phyloP scores from a whole-genome alignment of 352 stramenopile species.

The Pythium volutum region DNA sequence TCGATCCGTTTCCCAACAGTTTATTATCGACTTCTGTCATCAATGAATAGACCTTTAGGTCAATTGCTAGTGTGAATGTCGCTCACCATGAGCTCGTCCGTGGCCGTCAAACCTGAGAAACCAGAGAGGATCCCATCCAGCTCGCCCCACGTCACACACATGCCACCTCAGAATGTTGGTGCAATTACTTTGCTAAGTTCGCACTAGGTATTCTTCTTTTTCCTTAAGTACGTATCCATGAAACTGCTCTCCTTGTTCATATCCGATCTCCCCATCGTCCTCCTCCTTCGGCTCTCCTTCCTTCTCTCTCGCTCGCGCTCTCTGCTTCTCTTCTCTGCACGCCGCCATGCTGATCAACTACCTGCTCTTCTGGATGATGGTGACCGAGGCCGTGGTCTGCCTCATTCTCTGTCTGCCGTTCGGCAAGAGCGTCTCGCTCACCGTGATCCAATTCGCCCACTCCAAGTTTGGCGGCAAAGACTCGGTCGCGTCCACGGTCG shows the following conservation, averaged over 20 bases:
- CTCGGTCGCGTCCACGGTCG: conserved; percentile 42
- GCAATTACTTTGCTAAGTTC: conserved; percentile 9
- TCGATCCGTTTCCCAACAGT: too few relatives aligned
- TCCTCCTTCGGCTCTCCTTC: neutral
- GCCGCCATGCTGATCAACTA: conserved; percentile 57
- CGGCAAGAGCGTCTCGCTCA: conserved; percentile 52
- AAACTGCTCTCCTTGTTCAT: neutral
- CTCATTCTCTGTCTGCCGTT: conserved; percentile 54
- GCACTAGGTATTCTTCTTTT: neutral
- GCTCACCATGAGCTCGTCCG: too few relatives aligned
- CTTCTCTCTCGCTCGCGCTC: neutral
- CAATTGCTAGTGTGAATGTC: too few relatives aligned
- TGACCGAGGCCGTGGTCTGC: conserved; percentile 43
- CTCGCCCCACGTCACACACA: conserved; percentile 9
- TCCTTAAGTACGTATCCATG: conserved; percentile 9
- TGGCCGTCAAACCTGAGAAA: too few relatives aligned
- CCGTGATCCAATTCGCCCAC: conserved; percentile 57
- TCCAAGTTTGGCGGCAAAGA: conserved; percentile 39
- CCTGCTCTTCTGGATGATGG: conserved; percentile 57
- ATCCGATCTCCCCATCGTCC: neutral
- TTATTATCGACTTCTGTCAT: too few relatives aligned
- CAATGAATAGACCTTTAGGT: too few relatives aligned
- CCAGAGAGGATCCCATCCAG: neutral
- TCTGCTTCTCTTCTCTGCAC: neutral
- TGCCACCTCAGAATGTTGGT: conserved; percentile 10